Evolutionary conservation across 1,139 yeast species (phyloP), one percentile per base, ranked within the genome.

Genomic region (Petasospora fabianii): DNA sequence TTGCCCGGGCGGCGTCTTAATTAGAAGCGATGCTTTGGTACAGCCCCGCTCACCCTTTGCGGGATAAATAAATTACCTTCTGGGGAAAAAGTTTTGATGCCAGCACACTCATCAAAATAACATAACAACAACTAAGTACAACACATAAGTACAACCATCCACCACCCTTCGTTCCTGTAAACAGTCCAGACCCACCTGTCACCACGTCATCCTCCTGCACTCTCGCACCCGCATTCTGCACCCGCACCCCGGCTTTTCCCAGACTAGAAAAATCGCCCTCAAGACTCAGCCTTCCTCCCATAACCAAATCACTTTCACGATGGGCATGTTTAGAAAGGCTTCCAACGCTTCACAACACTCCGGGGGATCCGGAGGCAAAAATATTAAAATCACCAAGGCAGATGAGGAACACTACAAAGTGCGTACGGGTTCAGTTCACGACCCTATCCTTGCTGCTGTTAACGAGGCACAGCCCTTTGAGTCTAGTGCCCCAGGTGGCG

Each of bases 391-490:
- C 38, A 67, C 77, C 10, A 64, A 64, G 32, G 73, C 61, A 18
- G 77, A 73, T 50, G 70, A 66, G 37, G 69, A 66, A 36, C 65
- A 73, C 50, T 68, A 73, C 55, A 82, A 83, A 56, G 68, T 78
- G 59, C 73, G 81, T 50, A 68, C 77, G 2, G 77, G 77, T 22
- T 71, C 77, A 41, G 80, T 86, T 38, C 94, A 86, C 54, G 97
- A 88, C 64, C 97, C 96, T 19, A 83, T 90, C 44, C 69, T 92
- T 46, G 73, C 82, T 24, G 97, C 97, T 6, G 95, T 92, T 37
- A 88, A 84, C 58, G 97, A 90, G 63, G 92, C 84, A 14, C 97
- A 92, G 67, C 98, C 98, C 9, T 92, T 87, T 60, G 96, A 92
- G 63, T 85, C 84, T 11, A 24, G 37, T 12, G 35, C 26, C 8